Percentiles rank a stretch among this genome's conserved stretches.
Conservation (phyloP, 1,284 basidiomycete genomes). For the Heterobasidion annosum region DNA sequence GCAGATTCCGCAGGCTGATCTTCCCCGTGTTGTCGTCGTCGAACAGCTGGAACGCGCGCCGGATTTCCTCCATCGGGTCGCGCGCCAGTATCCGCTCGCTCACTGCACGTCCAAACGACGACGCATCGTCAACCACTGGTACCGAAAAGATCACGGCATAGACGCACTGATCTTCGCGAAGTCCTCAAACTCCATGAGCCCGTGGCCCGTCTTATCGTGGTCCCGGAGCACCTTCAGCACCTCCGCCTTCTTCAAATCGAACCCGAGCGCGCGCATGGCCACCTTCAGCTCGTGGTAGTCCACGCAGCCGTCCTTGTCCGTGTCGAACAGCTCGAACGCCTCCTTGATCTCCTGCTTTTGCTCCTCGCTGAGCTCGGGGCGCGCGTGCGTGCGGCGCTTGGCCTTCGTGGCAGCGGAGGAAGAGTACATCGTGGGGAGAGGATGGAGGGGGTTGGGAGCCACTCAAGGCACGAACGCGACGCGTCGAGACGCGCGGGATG, state of each 20-base stretch:
- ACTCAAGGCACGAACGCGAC: background rate
- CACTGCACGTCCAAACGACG: conserved; percentile 47
- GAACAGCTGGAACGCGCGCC: conserved; percentile 92
- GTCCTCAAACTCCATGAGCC: conserved; percentile 91
- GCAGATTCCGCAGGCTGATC: conserved; percentile 86
- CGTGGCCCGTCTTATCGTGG: conserved; percentile 83
- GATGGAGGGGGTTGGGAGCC: background rate
- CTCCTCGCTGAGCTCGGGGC: conserved; percentile 85
- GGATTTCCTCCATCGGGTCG: conserved; percentile 95
- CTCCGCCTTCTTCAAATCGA: conserved; percentile 97
- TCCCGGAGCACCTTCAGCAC: conserved; percentile 93
- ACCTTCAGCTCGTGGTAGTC: conserved; percentile 99
- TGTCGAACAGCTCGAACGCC: conserved; percentile 98
- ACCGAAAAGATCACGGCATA: background rate
- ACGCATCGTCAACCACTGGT: background rate
- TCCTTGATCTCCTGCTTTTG: conserved; percentile 98
- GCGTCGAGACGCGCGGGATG: background rate
- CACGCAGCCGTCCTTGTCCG: conserved; percentile 94
- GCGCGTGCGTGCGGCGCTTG: conserved; percentile 60
- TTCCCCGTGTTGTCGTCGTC: conserved; percentile 96
- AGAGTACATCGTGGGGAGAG: conserved; percentile 50
- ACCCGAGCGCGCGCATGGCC: conserved; percentile 95
- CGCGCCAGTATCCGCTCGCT: conserved; percentile 87
- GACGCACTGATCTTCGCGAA: conserved; percentile 94
- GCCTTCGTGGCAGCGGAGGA: conserved; percentile 65